These are phyloP conservation scores for Heimioporus sp. DNA, from an alignment of 768 basidiomycete species.

Conservation along the genomic window DNA sequence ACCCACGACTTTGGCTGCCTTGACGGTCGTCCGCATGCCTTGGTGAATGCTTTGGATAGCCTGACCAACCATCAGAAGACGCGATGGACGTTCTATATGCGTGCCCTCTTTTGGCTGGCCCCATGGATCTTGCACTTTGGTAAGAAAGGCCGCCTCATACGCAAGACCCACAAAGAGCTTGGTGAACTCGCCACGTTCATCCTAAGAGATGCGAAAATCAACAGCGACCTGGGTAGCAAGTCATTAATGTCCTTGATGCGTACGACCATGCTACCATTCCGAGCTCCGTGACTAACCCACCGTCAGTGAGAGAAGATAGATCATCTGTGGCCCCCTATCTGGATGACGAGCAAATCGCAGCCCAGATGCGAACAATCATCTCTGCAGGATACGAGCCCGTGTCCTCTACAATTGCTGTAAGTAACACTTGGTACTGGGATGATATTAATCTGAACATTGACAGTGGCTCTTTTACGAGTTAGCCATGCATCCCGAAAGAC, in stretches of 20 bases:
- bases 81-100: constrained; percentile 59
- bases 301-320: constrained; percentile 43
- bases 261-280: constrained; percentile 21
- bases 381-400: constrained; percentile 51
- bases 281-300: constrained; percentile 1
- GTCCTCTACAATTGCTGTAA: constrained; percentile 36
- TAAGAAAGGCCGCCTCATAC: constrained; percentile 58
- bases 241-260: constrained; percentile 57
- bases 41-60: constrained; percentile 54
- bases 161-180: constrained; percentile 50
- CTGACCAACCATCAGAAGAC: constrained; percentile 62
- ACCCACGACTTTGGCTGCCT: constrained; percentile 61
- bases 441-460: constrained; percentile 4
- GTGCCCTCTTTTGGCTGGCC: constrained; percentile 59
- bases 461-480: constrained; percentile 71
- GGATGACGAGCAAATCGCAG: constrained; percentile 49
- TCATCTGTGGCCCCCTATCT: constrained; percentile 37
- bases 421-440: constrained; percentile 1
- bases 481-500: constrained; percentile 47
- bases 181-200: constrained; percentile 50
- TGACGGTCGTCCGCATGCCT: constrained; percentile 43
- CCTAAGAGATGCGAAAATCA: constrained; percentile 52
- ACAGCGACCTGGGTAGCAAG: constrained; percentile 41
- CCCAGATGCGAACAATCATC: constrained; percentile 62
- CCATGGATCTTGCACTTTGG: constrained; percentile 56